Percentiles rank a stretch among this genome's conserved stretches.
These are phyloP conservation scores for Yamadazyma atlantica DNA, from an alignment of 1,139 yeast genomes.

Conservation along the genomic window DNA sequence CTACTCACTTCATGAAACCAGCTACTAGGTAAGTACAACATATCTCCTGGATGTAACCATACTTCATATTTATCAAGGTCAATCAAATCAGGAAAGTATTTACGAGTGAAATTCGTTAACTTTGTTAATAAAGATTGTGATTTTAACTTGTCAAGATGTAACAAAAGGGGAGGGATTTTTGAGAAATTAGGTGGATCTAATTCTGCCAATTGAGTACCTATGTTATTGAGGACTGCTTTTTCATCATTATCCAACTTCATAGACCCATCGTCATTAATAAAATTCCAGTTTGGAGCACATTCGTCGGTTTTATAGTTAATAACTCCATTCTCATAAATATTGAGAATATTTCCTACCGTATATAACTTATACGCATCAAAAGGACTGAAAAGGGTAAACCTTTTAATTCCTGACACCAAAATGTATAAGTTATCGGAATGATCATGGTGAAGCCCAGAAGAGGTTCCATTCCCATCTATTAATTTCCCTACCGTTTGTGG, in stretches of 20 bases:
- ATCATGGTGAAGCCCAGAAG: constrained; percentile 80
- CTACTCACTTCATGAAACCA: constrained; percentile 84
- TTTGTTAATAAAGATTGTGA: constrained; percentile 21
- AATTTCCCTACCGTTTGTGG: constrained; percentile 43
- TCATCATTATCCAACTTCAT: constrained; percentile 27
- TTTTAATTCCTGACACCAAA: constrained; percentile 56
- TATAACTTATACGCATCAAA: constrained; percentile 54
- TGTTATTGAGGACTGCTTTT: background rate
- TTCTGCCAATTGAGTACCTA: constrained; percentile 4
- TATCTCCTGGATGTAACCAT: constrained; percentile 58
- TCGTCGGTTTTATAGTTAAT: constrained; percentile 58
- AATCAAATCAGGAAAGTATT: constrained; percentile 49
- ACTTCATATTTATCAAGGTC: constrained; percentile 42
- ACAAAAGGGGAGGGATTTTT: constrained; percentile 56
- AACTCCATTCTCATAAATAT: constrained; percentile 58
- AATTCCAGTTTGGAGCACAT: constrained; percentile 58
- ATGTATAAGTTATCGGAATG: constrained; percentile 75
- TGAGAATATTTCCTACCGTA: constrained; percentile 58
- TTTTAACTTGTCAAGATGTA: constrained; percentile 56
- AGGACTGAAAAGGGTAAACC: constrained; percentile 68
- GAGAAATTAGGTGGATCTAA: constrained; percentile 71
- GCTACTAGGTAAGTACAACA: constrained; percentile 71
- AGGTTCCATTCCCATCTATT: constrained; percentile 55
- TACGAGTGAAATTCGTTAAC: constrained; percentile 28
- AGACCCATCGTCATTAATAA: constrained; percentile 63